Percentiles rank a stretch among this genome's conserved stretches.
phyloP scores from a whole-genome alignment of 257 asterid species.

The Cordia subcordata region DNA sequence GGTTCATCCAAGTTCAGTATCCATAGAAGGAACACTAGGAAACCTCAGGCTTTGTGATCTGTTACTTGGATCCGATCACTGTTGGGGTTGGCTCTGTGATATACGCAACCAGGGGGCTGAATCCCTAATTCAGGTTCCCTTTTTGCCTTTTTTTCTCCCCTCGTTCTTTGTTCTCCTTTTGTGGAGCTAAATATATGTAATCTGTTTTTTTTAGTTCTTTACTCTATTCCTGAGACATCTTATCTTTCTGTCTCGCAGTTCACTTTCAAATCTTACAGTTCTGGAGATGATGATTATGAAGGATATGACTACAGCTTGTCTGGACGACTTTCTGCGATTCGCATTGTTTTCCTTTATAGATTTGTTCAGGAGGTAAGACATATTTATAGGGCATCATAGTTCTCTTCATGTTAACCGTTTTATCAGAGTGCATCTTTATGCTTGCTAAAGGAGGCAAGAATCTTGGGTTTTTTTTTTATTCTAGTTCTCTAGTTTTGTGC shows the following conservation, averaged over 20 bases:
- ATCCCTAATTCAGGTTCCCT: slow-evolving; percentile 87
- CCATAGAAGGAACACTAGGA: slow-evolving; percentile 83
- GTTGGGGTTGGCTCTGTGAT: slow-evolving; percentile 99
- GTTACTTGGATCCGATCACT: slow-evolving; percentile 70
- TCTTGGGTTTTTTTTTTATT: not conserved
- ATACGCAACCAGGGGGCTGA: slow-evolving; percentile 90
- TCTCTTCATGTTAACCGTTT: not conserved
- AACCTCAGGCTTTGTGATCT: slow-evolving; percentile 87
- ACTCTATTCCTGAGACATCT: slow-evolving; percentile 11
- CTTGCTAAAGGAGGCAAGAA: too few species aligned
- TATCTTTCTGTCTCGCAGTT: slow-evolving; percentile 49
- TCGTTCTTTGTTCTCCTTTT: not conserved
- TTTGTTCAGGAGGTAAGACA: slow-evolving; percentile 89
- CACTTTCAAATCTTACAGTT: slow-evolving; percentile 69
- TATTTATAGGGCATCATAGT: slow-evolving; percentile 1
- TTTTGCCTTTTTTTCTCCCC: too few species aligned
- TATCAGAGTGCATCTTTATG: not conserved
- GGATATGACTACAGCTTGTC: slow-evolving; percentile 88
- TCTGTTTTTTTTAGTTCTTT: slow-evolving; percentile 1
- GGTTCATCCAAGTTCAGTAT: slow-evolving; percentile 94
- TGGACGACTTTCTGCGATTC: slow-evolving; percentile 96
- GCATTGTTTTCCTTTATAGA: slow-evolving; percentile 90
- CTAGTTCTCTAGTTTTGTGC: not conserved
- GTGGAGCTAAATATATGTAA: not conserved
- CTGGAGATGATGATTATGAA: slow-evolving; percentile 86